These are phyloP conservation scores for Asclepias syriaca DNA, from an alignment of 257 asterid genomes.

Conservation along the genomic window DNA sequence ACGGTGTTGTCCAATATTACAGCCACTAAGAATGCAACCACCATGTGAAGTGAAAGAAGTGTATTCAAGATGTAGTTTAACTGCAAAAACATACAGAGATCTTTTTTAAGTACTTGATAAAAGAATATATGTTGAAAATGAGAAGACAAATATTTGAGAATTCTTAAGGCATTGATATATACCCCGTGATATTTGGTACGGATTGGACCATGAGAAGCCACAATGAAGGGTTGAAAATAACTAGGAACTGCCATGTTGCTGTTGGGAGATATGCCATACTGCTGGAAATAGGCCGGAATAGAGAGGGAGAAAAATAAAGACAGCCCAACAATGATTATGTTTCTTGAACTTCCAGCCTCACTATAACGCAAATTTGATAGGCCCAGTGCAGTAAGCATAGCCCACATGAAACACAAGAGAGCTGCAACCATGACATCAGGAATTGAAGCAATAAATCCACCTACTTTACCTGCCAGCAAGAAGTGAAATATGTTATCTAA, in stretches of 20 bases:
- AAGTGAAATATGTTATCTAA: constrained; percentile 1
- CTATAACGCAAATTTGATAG: constrained; percentile 89
- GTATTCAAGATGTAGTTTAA: constrained; percentile 76
- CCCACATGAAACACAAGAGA: constrained; percentile 97
- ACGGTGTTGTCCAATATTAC: constrained; percentile 84
- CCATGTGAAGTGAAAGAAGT: constrained; percentile 83
- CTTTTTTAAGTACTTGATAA: not conserved
- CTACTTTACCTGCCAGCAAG: constrained; percentile 75
- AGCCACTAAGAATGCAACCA: constrained; percentile 77
- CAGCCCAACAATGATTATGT: constrained; percentile 86
- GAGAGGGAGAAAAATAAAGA: constrained; percentile 84
- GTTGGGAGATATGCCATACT: constrained; percentile 76
- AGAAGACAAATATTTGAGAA: not conserved
- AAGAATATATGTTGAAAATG: not conserved
- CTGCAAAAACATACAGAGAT: constrained; percentile 35
- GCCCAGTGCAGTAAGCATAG: constrained; percentile 89
- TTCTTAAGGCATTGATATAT: constrained; percentile 9
- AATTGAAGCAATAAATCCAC: constrained; percentile 93
- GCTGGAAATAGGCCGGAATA: constrained; percentile 89
- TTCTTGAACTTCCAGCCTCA: constrained; percentile 97
- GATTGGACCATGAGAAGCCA: constrained; percentile 93
- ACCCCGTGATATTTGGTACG: constrained; percentile 73
- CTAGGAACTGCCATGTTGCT: constrained; percentile 73
- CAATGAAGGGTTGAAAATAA: constrained; percentile 75
- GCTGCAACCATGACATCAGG: constrained; percentile 95